Base-by-base conservation (phyloP, 805 yeast genomes). In the Pichia pseudocactophila region DNA sequence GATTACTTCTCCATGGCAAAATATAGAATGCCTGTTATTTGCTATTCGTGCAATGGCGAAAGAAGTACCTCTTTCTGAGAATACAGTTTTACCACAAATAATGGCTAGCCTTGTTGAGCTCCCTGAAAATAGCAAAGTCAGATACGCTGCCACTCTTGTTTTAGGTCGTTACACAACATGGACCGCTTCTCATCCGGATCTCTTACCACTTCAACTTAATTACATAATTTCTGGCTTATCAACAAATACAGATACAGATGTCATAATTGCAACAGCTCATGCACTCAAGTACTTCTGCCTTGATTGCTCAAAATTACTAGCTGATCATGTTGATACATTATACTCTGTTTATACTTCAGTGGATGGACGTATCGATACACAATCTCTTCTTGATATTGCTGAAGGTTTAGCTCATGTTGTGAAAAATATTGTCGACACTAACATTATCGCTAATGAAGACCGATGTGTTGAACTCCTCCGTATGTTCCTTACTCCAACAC, bases 101-200 rank as follows among this genome's bases (percentile, higher is more conserved):
- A 76, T 85, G 95, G 70, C 74, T 36, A 61, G 70, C 47, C 65
- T 85, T 30, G 71, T 78, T 27, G 78, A 73, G 54, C 65, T 86
- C 42, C 96, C 97, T 1, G 90, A 85, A 50, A 88, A 86, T 55
- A 79, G 82, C 17, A 85, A 86, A 57, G 77, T 92, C 40, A 73
- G 96, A 59, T 92, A 90, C 57, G 94, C 97, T 7, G 88, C 95
- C 2, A 87, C 96, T 0, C 70, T 92, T 55, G 95, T 92, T 1
- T 66, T 92, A 33, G 97, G 98, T n/a, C 72, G 98, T 53, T 92
- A 92, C 61, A 85, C 97, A 2, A 87, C 83, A 63, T 92, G 98
- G 97, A 86, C 97, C 0, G 68, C 88, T 4, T 73, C 77, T 50
- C 94, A 92, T 62, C 88, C 95, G 4, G 81, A 83, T 47, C 82